Evolutionary conservation across 768 basidiomycete genomes (phyloP), one percentile per base, ranked within the genome.

Genomic region (Boletus rubescentipes): DNA sequence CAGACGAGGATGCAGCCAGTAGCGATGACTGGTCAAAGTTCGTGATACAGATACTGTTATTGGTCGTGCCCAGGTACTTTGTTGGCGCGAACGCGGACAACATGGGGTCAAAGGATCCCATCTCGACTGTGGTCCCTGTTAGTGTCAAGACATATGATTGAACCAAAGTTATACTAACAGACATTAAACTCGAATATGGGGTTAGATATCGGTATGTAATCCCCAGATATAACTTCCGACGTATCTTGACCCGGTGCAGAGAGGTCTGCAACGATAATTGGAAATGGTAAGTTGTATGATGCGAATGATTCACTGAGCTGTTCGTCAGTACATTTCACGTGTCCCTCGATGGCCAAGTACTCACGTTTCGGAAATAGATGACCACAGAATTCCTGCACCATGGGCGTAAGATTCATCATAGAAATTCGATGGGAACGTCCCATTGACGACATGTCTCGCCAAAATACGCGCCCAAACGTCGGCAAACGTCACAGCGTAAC

Each of bases 41-140:
- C 5, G 66, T 63, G 12, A 71, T 44, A 21, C 72, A 74, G 29
- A 65, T 36, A 36, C 55, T 67, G 12, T 48, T 54, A 40, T 73
- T 73, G 4, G 45, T 62, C 31, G 69, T 69, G 2, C 82, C 82
- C 18, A 79, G 61, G 61, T 77, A 75, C 54, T 77, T 71, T 36
- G 75, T 65, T 0, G 74, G 72, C 5, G 74, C 73, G 51, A 79
- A 80, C 2, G 79, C 78, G 3, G 77, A 73, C 7, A 75, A 62
- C 32, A 69, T 69, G 49, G 74, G 65, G 49, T 78, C 77, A 53
- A 65, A 78, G 2, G 72, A 73, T 3, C 77, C 75, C 59, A 69
- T 69, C 51, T 75, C 73, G 51, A 62, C 74, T 75, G 35, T 20
- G 16, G 20, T 16, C 4, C 9, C 18, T 9, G 46, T 63, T 4